Evolutionary conservation across 2,329 filamentous ascomycete genomes (phyloP).

Genomic region (Malbranchea cinnamomea): DNA sequence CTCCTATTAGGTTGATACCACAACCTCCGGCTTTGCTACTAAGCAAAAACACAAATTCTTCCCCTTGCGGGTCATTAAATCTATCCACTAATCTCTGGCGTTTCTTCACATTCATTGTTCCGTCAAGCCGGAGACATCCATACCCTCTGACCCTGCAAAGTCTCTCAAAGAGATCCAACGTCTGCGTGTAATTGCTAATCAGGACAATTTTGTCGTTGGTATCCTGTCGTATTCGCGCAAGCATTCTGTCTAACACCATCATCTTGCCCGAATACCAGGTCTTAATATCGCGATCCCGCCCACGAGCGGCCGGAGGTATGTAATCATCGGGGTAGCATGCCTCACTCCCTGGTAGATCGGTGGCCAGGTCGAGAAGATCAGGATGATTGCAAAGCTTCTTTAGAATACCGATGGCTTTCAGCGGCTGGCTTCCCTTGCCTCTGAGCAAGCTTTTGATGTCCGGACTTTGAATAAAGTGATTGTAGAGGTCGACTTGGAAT

Average conservation of each 20-base stretch:
- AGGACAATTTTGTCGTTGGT: constrained; percentile 99
- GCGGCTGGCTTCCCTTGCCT: constrained; percentile 86
- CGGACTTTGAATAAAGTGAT: constrained; percentile 90
- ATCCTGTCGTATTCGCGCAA: constrained; percentile 84
- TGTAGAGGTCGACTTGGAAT: constrained; percentile 88
- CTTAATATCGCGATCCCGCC: constrained; percentile 81
- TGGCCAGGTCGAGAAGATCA: constrained; percentile 68
- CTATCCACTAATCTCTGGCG: constrained; percentile 93
- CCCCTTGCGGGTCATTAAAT: constrained; percentile 85
- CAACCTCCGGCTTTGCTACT: constrained; percentile 95
- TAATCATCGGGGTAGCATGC: constrained; percentile 71
- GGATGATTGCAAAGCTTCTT: constrained; percentile 99
- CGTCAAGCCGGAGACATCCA: constrained; percentile 76
- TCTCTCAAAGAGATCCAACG: constrained; percentile 82
- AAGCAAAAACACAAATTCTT: constrained; percentile 88
- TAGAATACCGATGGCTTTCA: constrained; percentile 90
- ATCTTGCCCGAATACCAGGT: constrained; percentile 97
- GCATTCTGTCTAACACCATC: constrained; percentile 95
- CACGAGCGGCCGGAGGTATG: constrained; percentile 71
- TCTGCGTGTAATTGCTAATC: constrained; percentile 97
- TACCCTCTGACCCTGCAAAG: constrained; percentile 77
- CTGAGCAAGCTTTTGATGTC: constrained; percentile 83
- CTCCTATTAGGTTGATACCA: constrained; percentile 87
- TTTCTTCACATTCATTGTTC: constrained; percentile 96
- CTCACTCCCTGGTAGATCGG: constrained; percentile 79